Evolutionary conservation across 352 stramenopile species (phyloP), one percentile per base, ranked within the genome.

Genomic region (Blastocystis sp.): DNA sequence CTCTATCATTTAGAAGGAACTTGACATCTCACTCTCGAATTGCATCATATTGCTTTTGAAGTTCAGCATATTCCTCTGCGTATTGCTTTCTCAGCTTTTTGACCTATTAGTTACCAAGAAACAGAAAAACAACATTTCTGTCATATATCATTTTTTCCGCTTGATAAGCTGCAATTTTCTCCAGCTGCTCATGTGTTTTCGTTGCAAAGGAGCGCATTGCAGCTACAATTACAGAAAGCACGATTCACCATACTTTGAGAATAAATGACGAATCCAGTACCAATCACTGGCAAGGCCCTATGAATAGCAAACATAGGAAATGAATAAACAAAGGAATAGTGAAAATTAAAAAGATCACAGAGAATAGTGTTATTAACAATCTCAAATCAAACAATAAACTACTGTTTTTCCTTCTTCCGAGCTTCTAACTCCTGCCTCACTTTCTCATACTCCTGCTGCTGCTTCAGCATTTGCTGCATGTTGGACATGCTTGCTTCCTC

Each of bases 401-500:
- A 39, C 50, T 65, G 53, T 41, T 81, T 64, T 47, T 64, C 39
- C 70, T 81, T 65, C 70, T 34, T 81, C 45, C 53, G 53, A 30
- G 54, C 68, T 56, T 79, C 68, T 37, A 79, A 24, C 70, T 50
- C 7, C 24, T 20, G 45, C 70, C 43, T 63, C 16, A 34, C 55
- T n/a, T 81, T 64, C 24, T 81, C 43, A 8, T 81, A 64, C 45
- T 81, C 26, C 43, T 81, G 20, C 45, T 81, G 70, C 18, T 81
- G 70, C 50, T 64, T 65, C 37, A 81, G 63, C 70, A 81, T 81
- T 53, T 81, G 70, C 24, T 65, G 70, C 70, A 81, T 66, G 11
- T 53, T 53, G 4, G 70, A 81, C 70, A 81, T 64, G 26, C 70
- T 64, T n/a, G 70, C 45, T 24, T 81, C 70, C 54, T 81, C 70